These are phyloP conservation scores for Boletus smithii DNA, from an alignment of 1,284 basidiomycete genomes.

Conservation along the genomic window DNA sequence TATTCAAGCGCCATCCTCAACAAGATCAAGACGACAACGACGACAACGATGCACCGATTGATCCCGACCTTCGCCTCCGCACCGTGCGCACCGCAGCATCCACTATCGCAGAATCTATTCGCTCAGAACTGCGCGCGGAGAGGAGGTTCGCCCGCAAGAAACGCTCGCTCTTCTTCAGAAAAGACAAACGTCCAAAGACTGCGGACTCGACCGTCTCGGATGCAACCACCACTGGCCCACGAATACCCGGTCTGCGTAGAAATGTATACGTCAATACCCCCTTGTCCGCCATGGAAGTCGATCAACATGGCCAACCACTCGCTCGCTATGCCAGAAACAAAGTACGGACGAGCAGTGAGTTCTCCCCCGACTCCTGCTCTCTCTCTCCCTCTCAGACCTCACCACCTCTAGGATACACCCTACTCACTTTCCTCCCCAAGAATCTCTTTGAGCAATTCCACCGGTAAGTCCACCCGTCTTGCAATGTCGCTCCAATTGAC, in stretches of 20 bases:
- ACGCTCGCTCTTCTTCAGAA: conserved; percentile 58
- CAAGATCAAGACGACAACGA: conserved; percentile 42
- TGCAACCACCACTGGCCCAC: conserved; percentile 20
- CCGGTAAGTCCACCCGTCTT: conserved; percentile 44
- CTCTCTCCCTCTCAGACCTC: conserved; percentile 7
- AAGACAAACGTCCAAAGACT: conserved; percentile 46
- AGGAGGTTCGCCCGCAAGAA: conserved; percentile 55
- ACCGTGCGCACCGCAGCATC: conserved; percentile 87
- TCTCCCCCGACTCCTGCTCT: neutral
- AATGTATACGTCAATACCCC: conserved; percentile 80
- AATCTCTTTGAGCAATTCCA: conserved; percentile 91
- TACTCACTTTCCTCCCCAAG: conserved; percentile 91
- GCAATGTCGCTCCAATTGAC: neutral
- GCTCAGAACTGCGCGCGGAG: conserved; percentile 71
- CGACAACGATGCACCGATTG: conserved; percentile 57
- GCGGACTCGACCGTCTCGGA: conserved; percentile 25
- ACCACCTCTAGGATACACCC: conserved; percentile 68
- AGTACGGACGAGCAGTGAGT: conserved; percentile 89
- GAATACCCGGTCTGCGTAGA: conserved; percentile 56
- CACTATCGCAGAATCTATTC: conserved; percentile 82
- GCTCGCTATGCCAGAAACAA: conserved; percentile 87
- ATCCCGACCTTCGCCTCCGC: conserved; percentile 80
- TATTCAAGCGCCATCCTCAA: conserved; percentile 31
- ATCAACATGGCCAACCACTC: conserved; percentile 73
- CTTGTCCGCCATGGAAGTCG: conserved; percentile 61